Percentiles rank a stretch among this genome's conserved stretches.
These are phyloP conservation scores for Beauveria bassiana DNA, from an alignment of 2,329 filamentous ascomycete genomes.

Conservation along the genomic window DNA sequence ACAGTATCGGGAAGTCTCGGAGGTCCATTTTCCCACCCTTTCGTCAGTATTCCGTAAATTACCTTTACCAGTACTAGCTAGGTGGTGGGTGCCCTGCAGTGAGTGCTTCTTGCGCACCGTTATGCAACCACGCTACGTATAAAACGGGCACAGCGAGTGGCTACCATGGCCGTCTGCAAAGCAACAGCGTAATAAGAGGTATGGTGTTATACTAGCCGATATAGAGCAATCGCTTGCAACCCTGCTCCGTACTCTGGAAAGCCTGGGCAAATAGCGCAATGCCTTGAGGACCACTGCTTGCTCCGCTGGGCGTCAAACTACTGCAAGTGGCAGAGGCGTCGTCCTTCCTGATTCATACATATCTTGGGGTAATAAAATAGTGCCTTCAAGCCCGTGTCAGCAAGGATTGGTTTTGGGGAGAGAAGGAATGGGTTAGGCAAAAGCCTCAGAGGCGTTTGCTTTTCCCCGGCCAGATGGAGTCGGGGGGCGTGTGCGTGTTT, in stretches of 20 bases:
- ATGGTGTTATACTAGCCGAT: background rate
- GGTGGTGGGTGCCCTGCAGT: too few relatives aligned
- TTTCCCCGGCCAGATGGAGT: background rate
- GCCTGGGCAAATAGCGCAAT: background rate
- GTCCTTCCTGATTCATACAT: constrained; percentile 4
- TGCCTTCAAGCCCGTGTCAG: background rate
- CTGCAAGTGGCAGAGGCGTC: background rate
- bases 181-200: background rate
- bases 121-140: too few relatives aligned
- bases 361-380: background rate
- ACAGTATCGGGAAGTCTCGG: background rate
- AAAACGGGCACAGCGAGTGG: too few relatives aligned
- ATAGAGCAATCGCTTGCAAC: background rate
- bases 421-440: too few relatives aligned
- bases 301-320: background rate
- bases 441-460: too few relatives aligned
- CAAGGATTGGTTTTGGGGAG: too few relatives aligned
- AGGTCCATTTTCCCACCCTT: background rate
- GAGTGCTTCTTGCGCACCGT: too few relatives aligned
- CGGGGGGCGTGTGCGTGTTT: background rate
- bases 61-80: background rate
- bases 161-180: background rate
- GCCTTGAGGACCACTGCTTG: background rate
- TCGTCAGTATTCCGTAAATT: too few relatives aligned
- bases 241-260: background rate